phyloP scores from a whole-genome alignment of 345 rosid genomes.

The Citrus inodora region DNA sequence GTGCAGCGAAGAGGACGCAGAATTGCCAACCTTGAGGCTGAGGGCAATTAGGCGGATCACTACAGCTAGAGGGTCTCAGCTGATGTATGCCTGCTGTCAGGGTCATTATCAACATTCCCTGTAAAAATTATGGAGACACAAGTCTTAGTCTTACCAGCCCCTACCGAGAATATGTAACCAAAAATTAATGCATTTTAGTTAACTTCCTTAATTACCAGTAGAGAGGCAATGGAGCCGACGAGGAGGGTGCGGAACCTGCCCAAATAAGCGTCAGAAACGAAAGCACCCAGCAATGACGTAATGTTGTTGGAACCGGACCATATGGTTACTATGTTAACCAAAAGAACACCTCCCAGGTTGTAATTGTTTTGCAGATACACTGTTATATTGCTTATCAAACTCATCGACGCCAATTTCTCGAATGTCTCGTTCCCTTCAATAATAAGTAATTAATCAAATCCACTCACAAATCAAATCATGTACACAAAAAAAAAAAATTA shows the following conservation, averaged over 20 bases:
- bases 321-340: conserved; percentile 50
- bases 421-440: conserved; percentile 61
- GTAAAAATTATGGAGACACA: not conserved
- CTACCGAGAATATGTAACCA: no score
- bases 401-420: conserved; percentile 76
- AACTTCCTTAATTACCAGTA: no score
- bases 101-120: conserved; percentile 66
- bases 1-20: conserved; percentile 36
- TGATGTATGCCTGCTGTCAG: conserved; percentile 42
- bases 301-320: conserved; percentile 65
- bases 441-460: no score
- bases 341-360: conserved; percentile 51
- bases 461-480: no score
- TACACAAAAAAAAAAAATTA: no score
- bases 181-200: no score
- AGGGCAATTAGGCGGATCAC: conserved; percentile 24
- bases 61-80: conserved; percentile 46
- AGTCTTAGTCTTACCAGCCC: no score
- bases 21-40: conserved; percentile 49
- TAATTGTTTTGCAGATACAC: conserved; percentile 37
- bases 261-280: conserved; percentile 55
- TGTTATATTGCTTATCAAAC: conserved; percentile 46
- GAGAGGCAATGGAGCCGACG: no score
- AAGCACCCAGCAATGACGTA: conserved; percentile 57
- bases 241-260: conserved; percentile 56